Evolutionary conservation across 768 basidiomycete species (phyloP), one percentile per base, ranked within the genome.

Genomic region (Phylloporus arenicola): DNA sequence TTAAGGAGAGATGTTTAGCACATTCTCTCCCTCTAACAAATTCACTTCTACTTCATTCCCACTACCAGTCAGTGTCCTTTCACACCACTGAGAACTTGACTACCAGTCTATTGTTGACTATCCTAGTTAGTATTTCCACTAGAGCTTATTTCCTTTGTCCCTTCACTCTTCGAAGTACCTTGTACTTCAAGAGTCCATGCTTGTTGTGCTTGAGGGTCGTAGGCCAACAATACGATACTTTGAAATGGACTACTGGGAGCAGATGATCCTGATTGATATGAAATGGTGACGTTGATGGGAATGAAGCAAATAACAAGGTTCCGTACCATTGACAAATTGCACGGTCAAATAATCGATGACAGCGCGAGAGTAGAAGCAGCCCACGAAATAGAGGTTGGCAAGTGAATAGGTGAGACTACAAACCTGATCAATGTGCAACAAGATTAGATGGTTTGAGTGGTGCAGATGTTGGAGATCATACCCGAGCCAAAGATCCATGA

Each of bases 401-500:
- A 94, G 64, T 0, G 85, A 78, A 68, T 87, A 94, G 6, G 76
- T 68, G 37, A 96, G 74, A 56, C 87, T 91, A 69, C 87, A 89
- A 59, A 88, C 78, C 57, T 91, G 88, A 60, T 92, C 90, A 13
- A 88, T 90, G 59, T 35, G 22, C 12, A 13, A 50, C 10, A 25
- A 19, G 12, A 42, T 61, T 49, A 62, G 51, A 52, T 20, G 16
- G 14, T 25, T 40, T 47, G 10, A 8, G 3, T 43, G 24, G 38
- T 29, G 22, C 9, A 40, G 37, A 20, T 10, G 3, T 43, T 31
- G 2, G 27, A 13, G 45, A 24, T 62, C 78, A 48, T 65, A 88
- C 87, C 88, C 90, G 64, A 92, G 75, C 90, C 90, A 92, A 80
- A 92, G 89, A 73, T 91, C 90, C 14, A 83, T 69, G 64, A 92